These are phyloP conservation scores for Syzygium aromaticum DNA, from an alignment of 345 rosid genomes.

Conservation along the genomic window DNA sequence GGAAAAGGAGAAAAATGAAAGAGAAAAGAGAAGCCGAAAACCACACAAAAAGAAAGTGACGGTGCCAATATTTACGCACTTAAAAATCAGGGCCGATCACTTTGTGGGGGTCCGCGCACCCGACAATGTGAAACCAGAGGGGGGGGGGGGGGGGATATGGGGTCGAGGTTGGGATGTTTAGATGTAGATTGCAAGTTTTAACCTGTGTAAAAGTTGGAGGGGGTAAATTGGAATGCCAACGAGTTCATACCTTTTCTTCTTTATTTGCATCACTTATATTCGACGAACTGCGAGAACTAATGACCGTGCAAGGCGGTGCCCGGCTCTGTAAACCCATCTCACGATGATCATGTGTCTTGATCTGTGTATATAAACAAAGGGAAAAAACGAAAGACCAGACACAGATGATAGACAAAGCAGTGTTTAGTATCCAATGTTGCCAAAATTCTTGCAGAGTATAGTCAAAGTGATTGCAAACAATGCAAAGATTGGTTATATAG, in stretches of 20 bases:
- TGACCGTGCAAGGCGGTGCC: neutral
- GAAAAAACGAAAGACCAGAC: neutral
- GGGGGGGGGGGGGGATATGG: neutral
- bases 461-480: neutral
- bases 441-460: neutral
- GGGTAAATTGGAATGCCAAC: neutral
- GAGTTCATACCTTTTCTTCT: neutral
- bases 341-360: neutral
- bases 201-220: neutral
- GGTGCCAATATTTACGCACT: neutral
- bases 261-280: neutral
- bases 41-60: neutral
- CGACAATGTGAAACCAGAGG: neutral
- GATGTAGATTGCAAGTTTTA: neutral
- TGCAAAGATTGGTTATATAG: neutral
- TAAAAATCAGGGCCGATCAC: neutral
- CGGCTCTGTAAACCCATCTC: neutral
- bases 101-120: neutral
- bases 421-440: neutral
- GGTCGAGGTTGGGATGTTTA: neutral
- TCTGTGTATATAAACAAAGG: neutral
- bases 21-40: neutral
- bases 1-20: neutral
- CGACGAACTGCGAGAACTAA: neutral
- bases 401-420: neutral